These are phyloP conservation scores for Sarcocystis neurona DNA, from an alignment of 169 alveolate genomes.

Conservation along the genomic window DNA sequence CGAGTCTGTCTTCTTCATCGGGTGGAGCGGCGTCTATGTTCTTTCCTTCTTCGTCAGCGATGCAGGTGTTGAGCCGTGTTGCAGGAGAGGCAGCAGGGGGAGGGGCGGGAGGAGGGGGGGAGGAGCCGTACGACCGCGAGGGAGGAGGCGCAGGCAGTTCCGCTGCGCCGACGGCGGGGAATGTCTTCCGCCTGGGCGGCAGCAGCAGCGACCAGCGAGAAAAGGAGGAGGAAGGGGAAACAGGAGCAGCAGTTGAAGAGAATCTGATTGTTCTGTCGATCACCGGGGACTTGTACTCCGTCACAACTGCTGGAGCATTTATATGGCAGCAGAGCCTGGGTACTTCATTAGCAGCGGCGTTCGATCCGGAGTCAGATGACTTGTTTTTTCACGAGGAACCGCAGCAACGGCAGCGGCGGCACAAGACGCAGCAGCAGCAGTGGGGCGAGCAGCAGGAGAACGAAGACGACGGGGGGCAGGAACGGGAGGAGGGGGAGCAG, in stretches of 20 bases:
- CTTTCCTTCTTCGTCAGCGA: no score
- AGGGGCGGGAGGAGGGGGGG: no score
- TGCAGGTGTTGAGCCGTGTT: no score
- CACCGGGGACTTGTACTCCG: conserved; percentile 56
- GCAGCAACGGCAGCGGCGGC: neutral
- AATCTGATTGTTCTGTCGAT: conserved; percentile 50
- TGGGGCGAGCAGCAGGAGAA: conserved; percentile 2
- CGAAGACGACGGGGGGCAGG: conserved; percentile 4
- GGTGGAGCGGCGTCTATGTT: no score
- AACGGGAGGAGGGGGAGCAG: neutral
- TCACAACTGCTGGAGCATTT: conserved; percentile 54
- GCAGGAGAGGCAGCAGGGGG: no score
- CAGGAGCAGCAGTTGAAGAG: conserved; percentile 5
- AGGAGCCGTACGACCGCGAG: no score
- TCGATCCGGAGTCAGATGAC: conserved; percentile 1
- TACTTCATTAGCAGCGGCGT: conserved; percentile 51
- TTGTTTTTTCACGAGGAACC: neutral
- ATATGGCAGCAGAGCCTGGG: conserved; percentile 55
- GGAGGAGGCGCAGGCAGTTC: no score
- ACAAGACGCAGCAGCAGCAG: conserved; percentile 22
- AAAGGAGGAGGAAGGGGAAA: neutral
- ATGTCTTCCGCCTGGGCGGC: no score
- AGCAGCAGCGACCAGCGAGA: no score
- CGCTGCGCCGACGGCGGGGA: no score
- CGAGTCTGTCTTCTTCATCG: no score